Evolutionary conservation across 495 filamentous ascomycete genomes (phyloP).

Genomic region (Emericellopsis terricola): DNA sequence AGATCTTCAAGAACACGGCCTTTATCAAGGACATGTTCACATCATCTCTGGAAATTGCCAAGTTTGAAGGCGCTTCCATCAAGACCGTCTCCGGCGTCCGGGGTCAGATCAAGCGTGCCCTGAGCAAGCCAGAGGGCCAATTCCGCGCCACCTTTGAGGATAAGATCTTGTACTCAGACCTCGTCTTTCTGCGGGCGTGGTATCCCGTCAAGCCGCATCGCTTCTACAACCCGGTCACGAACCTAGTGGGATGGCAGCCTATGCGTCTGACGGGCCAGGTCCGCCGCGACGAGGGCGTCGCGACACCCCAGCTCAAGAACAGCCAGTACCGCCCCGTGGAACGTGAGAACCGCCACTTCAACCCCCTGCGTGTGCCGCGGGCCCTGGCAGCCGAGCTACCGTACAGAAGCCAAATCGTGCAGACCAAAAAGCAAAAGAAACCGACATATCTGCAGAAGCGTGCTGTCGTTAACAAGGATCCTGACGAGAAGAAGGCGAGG

Average conservation of each 20-base stretch:
- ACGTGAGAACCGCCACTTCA: slow-evolving; percentile 72
- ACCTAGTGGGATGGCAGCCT: slow-evolving; percentile 69
- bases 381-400: slow-evolving; percentile 72
- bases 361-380: slow-evolving; percentile 75
- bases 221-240: slow-evolving; percentile 94
- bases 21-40: slow-evolving; percentile 99
- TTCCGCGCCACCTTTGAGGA: slow-evolving; percentile 96
- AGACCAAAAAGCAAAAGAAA: slow-evolving; percentile 60
- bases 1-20: slow-evolving; percentile 98
- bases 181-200: slow-evolving; percentile 91
- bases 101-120: slow-evolving; percentile 87
- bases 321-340: slow-evolving; percentile 70
- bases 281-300: slow-evolving; percentile 52
- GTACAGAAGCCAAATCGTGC: slow-evolving; percentile 78
- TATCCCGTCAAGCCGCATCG: slow-evolving; percentile 85
- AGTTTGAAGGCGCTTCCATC: slow-evolving; percentile 92
- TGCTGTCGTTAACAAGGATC: slow-evolving; percentile 50
- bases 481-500: slow-evolving; percentile 74
- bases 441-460: slow-evolving; percentile 89
- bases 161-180: slow-evolving; percentile 90
- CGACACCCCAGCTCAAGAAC: slow-evolving; percentile 62
- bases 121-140: slow-evolving; percentile 81
- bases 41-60: slow-evolving; percentile 78
- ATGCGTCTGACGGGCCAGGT: slow-evolving; percentile 96
- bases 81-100: slow-evolving; percentile 89